These are phyloP conservation scores for Spinellus fusiger DNA, from an alignment of 192 early-diverging fungal species.

Conservation along the genomic window DNA sequence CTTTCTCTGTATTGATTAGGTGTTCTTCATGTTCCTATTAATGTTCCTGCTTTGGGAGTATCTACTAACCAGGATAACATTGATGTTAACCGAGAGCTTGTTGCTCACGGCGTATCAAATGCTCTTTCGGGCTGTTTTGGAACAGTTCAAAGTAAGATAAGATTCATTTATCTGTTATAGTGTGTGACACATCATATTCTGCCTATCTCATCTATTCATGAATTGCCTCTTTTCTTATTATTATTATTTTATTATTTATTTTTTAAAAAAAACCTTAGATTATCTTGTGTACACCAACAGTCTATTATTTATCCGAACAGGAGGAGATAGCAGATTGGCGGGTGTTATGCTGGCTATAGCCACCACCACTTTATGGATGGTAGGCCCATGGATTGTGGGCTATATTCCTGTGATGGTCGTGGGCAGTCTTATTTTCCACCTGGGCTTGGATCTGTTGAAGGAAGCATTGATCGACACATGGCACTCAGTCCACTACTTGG, in stretches of 20 bases:
- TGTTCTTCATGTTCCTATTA: conserved; percentile 96
- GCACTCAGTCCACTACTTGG: conserved; percentile 75
- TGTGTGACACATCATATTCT: background rate
- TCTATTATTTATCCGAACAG: conserved; percentile 87
- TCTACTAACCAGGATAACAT: conserved; percentile 83
- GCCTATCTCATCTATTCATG: background rate
- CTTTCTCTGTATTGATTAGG: conserved; percentile 37
- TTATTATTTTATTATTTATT: too few species aligned
- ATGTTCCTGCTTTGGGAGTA: conserved; percentile 89
- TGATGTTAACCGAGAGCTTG: conserved; percentile 89
- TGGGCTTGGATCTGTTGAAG: conserved; percentile 89
- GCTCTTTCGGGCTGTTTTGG: conserved; percentile 73
- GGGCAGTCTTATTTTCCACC: conserved; percentile 91
- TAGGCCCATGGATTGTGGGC: conserved; percentile 80
- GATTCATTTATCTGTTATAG: conserved; percentile 1
- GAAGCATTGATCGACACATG: conserved; percentile 88
- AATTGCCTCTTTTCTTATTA: background rate
- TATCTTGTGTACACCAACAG: conserved; percentile 93
- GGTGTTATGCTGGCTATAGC: conserved; percentile 76
- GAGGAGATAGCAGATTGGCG: conserved; percentile 81
- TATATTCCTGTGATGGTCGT: conserved; percentile 95
- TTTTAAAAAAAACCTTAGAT: conserved; percentile 49
- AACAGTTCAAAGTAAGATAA: conserved; percentile 60
- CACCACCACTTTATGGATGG: conserved; percentile 71
- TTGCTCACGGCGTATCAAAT: conserved; percentile 91